Evolutionary conservation across 169 alveolate species (phyloP).

Genomic region (Plasmodium berghei): DNA sequence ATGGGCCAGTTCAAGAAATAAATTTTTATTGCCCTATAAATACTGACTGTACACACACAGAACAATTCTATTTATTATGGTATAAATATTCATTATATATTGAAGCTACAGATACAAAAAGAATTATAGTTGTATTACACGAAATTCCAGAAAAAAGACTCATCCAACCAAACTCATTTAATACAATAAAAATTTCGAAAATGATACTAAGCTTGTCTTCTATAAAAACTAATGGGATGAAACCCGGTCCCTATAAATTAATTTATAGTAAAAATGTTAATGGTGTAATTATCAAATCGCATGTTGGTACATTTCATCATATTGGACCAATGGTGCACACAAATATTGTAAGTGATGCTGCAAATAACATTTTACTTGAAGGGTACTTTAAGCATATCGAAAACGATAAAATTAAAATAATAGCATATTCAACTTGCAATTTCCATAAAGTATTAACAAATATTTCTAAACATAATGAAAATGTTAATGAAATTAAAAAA

Average conservation of each 20-base stretch:
- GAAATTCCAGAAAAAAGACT: slow-evolving; percentile 13
- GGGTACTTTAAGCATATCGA: slow-evolving; percentile 61
- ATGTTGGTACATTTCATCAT: slow-evolving; percentile 52
- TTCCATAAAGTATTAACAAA: background rate
- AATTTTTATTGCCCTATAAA: slow-evolving; percentile 42
- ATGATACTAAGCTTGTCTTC: slow-evolving; percentile 10
- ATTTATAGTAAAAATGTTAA: slow-evolving; percentile 35
- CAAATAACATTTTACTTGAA: slow-evolving; percentile 27
- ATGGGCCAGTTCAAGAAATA: slow-evolving; percentile 48
- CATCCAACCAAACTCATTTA: background rate
- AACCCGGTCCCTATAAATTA: slow-evolving; percentile 69
- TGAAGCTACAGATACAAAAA: slow-evolving; percentile 42
- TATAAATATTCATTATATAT: slow-evolving; percentile 40
- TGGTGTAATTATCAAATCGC: slow-evolving; percentile 12
- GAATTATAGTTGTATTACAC: slow-evolving; percentile 18
- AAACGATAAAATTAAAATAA: slow-evolving; percentile 19
- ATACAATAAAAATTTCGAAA: slow-evolving; percentile 29
- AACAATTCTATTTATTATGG: slow-evolving; percentile 30
- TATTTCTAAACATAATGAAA: background rate
- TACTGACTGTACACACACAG: slow-evolving; percentile 32
- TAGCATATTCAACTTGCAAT: slow-evolving; percentile 36
- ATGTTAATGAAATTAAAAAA: background rate
- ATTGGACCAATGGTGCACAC: slow-evolving; percentile 33
- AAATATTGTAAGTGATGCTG: slow-evolving; percentile 3
- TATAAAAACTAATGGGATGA: background rate